These are phyloP conservation scores for Peronospora farinosa DNA, from an alignment of 352 stramenopile species.

Conservation along the genomic window DNA sequence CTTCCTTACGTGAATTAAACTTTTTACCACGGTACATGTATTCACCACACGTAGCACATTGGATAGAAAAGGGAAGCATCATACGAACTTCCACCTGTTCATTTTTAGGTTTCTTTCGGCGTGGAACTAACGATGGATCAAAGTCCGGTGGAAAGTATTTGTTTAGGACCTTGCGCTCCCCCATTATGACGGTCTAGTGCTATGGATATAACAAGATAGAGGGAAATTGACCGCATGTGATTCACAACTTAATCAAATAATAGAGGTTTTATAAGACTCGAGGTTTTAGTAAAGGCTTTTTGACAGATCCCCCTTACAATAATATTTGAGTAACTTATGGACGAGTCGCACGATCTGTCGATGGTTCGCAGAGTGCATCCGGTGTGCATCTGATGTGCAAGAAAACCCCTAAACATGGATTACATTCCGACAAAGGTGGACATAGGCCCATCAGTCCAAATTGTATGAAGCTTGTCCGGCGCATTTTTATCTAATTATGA, in stretches of 20 bases:
- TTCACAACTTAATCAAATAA: neutral
- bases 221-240: neutral
- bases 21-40: constrained; percentile 99
- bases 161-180: constrained; percentile 99
- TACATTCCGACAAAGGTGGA: neutral
- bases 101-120: constrained; percentile 91
- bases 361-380: constrained; percentile 17
- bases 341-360: constrained; percentile 14
- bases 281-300: too few species aligned
- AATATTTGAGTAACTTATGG: too few species aligned
- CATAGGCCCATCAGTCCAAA: too few species aligned
- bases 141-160: constrained; percentile 99
- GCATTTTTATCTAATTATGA: too few species aligned
- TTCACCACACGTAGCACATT: constrained; percentile 95
- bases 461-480: too few species aligned
- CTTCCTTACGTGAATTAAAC: constrained; percentile 98
- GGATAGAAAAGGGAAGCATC: constrained; percentile 98
- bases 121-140: constrained; percentile 93
- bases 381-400: too few species aligned
- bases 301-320: too few species aligned
- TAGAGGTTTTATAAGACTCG: neutral
- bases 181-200: constrained; percentile 68
- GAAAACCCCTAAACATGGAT: too few species aligned
- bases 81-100: constrained; percentile 96
- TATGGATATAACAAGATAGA: too few species aligned